Conservation (phyloP, 306 rosid genomes). For the Rosa lucieae region DNA sequence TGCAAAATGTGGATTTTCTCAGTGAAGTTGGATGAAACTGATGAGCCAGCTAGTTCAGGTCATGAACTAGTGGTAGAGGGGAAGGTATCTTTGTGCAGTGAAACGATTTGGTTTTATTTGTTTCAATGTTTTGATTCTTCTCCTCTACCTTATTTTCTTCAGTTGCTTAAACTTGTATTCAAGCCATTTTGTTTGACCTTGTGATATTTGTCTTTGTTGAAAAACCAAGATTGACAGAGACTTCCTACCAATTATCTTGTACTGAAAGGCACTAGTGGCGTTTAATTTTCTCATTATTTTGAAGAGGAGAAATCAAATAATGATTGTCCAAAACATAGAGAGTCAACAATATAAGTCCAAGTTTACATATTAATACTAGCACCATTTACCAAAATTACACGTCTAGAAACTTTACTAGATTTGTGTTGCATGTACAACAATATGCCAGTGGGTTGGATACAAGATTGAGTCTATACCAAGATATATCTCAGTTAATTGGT, state of each 20-base stretch:
- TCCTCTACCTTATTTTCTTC: neutral
- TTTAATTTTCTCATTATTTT: neutral
- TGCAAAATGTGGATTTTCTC: neutral
- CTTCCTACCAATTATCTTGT: neutral
- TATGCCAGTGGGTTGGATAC: neutral
- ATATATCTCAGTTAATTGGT: neutral
- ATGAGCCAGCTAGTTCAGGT: neutral
- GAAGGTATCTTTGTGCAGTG: slow-evolving; percentile 4
- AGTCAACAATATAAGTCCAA: neutral
- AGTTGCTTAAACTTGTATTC: neutral
- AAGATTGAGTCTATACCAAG: neutral
- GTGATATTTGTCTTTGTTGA: neutral
- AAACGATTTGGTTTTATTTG: neutral
- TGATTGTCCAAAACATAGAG: neutral
- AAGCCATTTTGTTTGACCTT: neutral
- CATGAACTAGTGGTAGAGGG: neutral
- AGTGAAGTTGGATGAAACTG: neutral
- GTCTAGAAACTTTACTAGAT: neutral
- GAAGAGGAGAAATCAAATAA: slow-evolving; percentile 5
- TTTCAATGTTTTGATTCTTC: neutral
- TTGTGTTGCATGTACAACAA: neutral
- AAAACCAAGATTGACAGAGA: neutral
- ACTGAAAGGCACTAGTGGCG: neutral
- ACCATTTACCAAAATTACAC: neutral
- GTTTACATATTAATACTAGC: neutral